phyloP scores from a whole-genome alignment of 1,139 yeast species.

The Oligophagozyma castellii region DNA sequence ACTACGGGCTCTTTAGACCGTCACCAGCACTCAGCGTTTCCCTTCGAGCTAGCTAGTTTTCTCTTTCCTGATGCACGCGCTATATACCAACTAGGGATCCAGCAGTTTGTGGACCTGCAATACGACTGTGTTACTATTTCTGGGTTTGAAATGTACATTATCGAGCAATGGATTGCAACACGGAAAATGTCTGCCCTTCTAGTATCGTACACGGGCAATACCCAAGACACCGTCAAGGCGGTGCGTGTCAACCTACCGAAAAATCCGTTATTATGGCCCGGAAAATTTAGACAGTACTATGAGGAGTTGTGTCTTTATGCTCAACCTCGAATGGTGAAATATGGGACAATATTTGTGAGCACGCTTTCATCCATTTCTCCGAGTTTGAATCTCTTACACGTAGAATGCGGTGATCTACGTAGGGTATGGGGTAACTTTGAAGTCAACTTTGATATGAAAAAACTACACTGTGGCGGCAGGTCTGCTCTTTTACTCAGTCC shows the following conservation, averaged over 20 bases:
- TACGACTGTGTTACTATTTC: slow-evolving; percentile 32
- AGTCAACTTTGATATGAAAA: slow-evolving; percentile 62
- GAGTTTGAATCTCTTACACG: slow-evolving; percentile 52
- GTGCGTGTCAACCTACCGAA: slow-evolving; percentile 46
- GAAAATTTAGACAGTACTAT: slow-evolving; percentile 43
- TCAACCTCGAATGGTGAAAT: slow-evolving; percentile 39
- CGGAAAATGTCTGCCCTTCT: slow-evolving; percentile 56
- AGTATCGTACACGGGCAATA: slow-evolving; percentile 75
- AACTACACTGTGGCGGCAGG: slow-evolving; percentile 75
- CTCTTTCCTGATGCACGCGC: slow-evolving; percentile 41
- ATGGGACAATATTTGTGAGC: slow-evolving; percentile 61
- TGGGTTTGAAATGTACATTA: slow-evolving; percentile 81
- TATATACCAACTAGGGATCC: slow-evolving; percentile 32
- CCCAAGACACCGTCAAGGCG: slow-evolving; percentile 46
- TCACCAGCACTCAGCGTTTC: not conserved
- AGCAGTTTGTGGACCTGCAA: slow-evolving; percentile 27
- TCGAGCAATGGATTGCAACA: slow-evolving; percentile 86
- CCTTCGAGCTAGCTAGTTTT: slow-evolving; percentile 11
- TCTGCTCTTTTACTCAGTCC: slow-evolving; percentile 54
- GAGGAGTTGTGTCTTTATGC: slow-evolving; percentile 49
- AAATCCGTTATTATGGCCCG: slow-evolving; percentile 44
- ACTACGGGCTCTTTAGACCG: not conserved
- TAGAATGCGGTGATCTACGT: slow-evolving; percentile 48
- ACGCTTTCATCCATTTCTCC: slow-evolving; percentile 73
- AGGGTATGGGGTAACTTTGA: slow-evolving; percentile 42